phyloP scores from a whole-genome alignment of 768 basidiomycete species.

The Paxillus involutus region DNA sequence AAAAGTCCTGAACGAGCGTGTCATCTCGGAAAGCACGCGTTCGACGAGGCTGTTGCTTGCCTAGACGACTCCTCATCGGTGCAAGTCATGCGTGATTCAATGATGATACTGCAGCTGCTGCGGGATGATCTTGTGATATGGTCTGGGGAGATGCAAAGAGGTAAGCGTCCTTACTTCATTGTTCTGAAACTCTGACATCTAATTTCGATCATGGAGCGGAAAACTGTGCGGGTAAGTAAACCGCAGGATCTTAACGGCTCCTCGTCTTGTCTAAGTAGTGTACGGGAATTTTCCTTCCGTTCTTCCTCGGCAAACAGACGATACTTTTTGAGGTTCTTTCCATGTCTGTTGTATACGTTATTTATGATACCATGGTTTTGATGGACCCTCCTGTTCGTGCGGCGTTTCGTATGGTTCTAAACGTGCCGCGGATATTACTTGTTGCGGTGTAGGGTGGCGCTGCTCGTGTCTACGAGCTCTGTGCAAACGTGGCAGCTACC shows the following conservation, averaged over 20 bases:
- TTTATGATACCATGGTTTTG: conserved; percentile 9
- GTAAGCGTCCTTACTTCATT: conserved; percentile 18
- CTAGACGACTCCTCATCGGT: conserved; percentile 44
- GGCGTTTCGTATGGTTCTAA: background rate
- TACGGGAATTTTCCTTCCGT: conserved; percentile 1
- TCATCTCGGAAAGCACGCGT: conserved; percentile 87
- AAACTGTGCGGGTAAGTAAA: conserved; percentile 18
- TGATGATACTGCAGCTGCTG: conserved; percentile 81
- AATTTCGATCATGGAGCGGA: conserved; percentile 20
- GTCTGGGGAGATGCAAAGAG: conserved; percentile 69
- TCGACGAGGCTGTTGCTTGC: conserved; percentile 84
- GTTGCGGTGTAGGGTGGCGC: background rate
- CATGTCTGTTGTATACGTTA: conserved; percentile 10
- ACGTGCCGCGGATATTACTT: background rate
- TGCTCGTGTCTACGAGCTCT: conserved; percentile 26
- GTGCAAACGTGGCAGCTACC: conserved; percentile 92
- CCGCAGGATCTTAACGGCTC: background rate
- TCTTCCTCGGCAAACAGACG: background rate
- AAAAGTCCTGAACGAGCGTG: conserved; percentile 86
- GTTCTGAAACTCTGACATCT: conserved; percentile 12
- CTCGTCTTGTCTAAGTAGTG: background rate
- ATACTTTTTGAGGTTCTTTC: background rate
- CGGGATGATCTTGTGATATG: conserved; percentile 86
- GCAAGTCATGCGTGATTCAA: conserved; percentile 62
- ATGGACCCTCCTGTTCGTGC: background rate